Evolutionary conservation across 1,284 basidiomycete species (phyloP), one percentile per base, ranked within the genome.

Genomic region (Veloboletus limbatus): DNA sequence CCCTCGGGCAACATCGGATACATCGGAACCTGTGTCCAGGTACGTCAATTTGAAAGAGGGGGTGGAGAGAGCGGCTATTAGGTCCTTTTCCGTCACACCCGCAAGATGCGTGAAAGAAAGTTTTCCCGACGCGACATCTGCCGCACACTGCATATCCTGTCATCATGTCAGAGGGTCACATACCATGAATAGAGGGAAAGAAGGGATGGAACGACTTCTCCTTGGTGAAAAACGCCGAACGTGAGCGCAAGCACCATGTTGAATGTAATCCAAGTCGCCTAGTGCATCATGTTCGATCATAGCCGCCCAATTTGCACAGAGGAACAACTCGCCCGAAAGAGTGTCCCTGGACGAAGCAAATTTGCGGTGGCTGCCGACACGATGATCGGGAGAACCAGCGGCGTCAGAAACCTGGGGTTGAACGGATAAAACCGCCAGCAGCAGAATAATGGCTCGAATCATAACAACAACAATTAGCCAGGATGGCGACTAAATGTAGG

Each of bases 151-250:
- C 56, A 46, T 14, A 43, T 38, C 8, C 21, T 16, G 17, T 31
- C 14, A 8, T 21, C 20, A 8, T 22, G 4, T 10, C 17, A 10
- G 18, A 16, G 11, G 14, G 4, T 8, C 25, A 42, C 39, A 4
- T 49, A 69, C 70, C 63, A 45, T 31, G 57, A 59, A 43, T 67
- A 65, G 8, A 73, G 55, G 31, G 57, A 54, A 33, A 71, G 52
- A 17, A 73, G 59, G 8, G 71, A 73, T 5, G 65, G 71, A 16
- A 72, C 60, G 16, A 73, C 59, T 14, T 69, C 72, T 30, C 69
- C 72, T 50, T 72, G 71, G 33, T 73, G 71, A 17, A 72, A 49
- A 33, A 72, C 10, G 14, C 71, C 71, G 40, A 72, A 72, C 10
- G 71, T 42, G 3, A 64, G 10, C 2, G 56, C 55, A 3, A 70